These are phyloP conservation scores for Hibiscus trionum DNA, from an alignment of 345 rosid genomes.

Conservation along the genomic window DNA sequence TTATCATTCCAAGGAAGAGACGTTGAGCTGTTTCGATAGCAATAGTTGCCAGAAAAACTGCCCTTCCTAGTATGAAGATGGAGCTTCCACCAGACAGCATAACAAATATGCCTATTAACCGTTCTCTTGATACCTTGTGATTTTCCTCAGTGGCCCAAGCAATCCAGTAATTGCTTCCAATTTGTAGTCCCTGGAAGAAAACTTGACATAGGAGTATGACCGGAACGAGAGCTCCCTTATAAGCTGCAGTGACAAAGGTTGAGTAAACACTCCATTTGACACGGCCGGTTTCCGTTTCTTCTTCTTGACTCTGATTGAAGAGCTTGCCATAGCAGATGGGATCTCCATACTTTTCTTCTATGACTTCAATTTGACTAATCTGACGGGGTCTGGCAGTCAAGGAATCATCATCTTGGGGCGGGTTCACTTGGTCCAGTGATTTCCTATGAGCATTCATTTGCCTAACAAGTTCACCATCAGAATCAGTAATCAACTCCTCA, in stretches of 20 bases:
- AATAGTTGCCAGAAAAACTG: conserved; percentile 48
- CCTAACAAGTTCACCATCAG: background rate
- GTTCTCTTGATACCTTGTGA: conserved; percentile 20
- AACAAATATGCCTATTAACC: conserved; percentile 42
- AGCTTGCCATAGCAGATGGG: conserved; percentile 14
- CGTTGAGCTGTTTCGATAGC: conserved; percentile 54
- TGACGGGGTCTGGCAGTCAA: background rate
- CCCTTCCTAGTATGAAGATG: conserved; percentile 55
- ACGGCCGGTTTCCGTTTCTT: conserved; percentile 48
- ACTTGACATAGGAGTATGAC: conserved; percentile 42
- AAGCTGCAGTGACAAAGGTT: conserved; percentile 42
- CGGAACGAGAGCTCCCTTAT: conserved; percentile 42
- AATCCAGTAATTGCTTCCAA: conserved; percentile 69
- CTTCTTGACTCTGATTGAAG: conserved; percentile 20
- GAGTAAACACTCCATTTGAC: conserved; percentile 64
- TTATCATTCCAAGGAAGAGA: conserved; percentile 51
- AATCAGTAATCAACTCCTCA: background rate
- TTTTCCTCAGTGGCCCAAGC: conserved; percentile 56
- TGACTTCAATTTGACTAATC: conserved; percentile 2
- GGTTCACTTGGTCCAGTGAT: conserved; percentile 1
- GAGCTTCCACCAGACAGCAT: conserved; percentile 62
- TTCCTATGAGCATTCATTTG: background rate
- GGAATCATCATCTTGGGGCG: background rate
- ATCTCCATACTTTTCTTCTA: conserved; percentile 16
- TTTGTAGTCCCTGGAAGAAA: conserved; percentile 57